Percentiles rank a stretch among this genome's conserved stretches.
These are phyloP conservation scores for Emergomyces orientalis DNA, from an alignment of 2,329 filamentous ascomycete species.

Conservation along the genomic window DNA sequence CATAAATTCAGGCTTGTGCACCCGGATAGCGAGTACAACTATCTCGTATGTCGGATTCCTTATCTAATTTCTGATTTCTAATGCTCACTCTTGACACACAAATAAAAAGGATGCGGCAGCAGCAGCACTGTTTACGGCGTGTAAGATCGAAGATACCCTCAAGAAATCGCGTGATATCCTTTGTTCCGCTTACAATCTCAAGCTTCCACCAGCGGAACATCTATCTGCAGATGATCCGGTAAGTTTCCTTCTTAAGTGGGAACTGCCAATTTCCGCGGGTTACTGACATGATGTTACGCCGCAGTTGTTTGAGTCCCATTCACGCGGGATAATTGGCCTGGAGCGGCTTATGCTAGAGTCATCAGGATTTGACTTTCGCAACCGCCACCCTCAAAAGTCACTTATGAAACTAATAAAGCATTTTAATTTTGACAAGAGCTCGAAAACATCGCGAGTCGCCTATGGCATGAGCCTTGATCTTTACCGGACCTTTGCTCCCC, in stretches of 20 bases:
- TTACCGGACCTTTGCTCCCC: constrained; percentile 83
- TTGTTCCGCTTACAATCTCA: constrained; percentile 80
- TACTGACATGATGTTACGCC: constrained; percentile 1
- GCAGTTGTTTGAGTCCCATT: constrained; percentile 71
- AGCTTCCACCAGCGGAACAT: constrained; percentile 57
- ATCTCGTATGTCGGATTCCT: constrained; percentile 36
- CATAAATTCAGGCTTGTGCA: constrained; percentile 87
- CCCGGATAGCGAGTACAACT: constrained; percentile 76
- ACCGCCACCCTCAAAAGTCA: constrained; percentile 74
- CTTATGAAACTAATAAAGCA: constrained; percentile 67
- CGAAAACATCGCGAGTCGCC: constrained; percentile 43
- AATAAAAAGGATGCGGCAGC: constrained; percentile 66
- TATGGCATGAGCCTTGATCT: constrained; percentile 81
- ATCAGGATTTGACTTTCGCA: constrained; percentile 87
- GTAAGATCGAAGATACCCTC: constrained; percentile 95
- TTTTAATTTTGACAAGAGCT: constrained; percentile 43
- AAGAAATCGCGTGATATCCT: constrained; percentile 94
- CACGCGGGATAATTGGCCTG: constrained; percentile 74
- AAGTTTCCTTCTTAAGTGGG: constrained; percentile 21
- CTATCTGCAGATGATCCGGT: constrained; percentile 74
- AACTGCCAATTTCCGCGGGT: neutral
- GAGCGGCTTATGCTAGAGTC: constrained; percentile 90
- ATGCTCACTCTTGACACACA: constrained; percentile 3
- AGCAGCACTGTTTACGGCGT: constrained; percentile 81
- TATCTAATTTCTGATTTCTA: constrained; percentile 3